Conservation (phyloP, 108 stramenopile genomes). For the Skeletonema menzelii region DNA sequence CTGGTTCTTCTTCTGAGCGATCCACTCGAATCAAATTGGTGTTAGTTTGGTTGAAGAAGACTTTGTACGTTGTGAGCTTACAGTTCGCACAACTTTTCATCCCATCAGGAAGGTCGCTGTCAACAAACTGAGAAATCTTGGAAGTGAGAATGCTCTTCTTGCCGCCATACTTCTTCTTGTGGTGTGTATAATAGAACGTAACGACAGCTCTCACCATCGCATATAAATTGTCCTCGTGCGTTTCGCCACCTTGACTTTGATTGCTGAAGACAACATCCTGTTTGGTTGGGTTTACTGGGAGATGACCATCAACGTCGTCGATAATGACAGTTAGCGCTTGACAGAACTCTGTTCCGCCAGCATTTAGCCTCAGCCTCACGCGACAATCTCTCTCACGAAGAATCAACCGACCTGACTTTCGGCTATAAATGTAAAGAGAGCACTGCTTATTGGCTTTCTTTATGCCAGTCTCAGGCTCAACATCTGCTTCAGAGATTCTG, state of each 20-base stretch:
- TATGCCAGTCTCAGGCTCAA: conserved; percentile 3
- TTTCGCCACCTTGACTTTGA: conserved; percentile 6
- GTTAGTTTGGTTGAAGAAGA: conserved; percentile 4
- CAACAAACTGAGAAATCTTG: conserved; percentile 9
- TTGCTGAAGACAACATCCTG: conserved; percentile 44
- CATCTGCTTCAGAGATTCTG: conserved; percentile 1
- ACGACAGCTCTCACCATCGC: conserved; percentile 4
- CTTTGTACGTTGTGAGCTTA: conserved; percentile 4
- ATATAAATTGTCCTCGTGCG: conserved; percentile 15
- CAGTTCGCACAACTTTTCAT: conserved; percentile 2
- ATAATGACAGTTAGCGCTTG: conserved; percentile 67
- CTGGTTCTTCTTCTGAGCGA: background rate
- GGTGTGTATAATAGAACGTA: conserved; percentile 11
- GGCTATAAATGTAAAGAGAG: conserved; percentile 15
- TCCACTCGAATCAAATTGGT: conserved; percentile 2
- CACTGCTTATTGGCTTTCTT: conserved; percentile 3
- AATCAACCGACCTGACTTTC: conserved; percentile 37
- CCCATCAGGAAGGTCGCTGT: conserved; percentile 7
- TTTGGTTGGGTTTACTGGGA: conserved; percentile 68
- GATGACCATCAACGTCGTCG: conserved; percentile 50
- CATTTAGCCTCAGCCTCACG: conserved; percentile 13
- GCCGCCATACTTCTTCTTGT: conserved; percentile 14
- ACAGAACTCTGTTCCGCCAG: conserved; percentile 51
- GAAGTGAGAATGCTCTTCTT: conserved; percentile 2
- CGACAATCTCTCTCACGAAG: conserved; percentile 45